phyloP scores from a whole-genome alignment of 2,329 filamentous ascomycete species.

The Huntiella savannae region DNA sequence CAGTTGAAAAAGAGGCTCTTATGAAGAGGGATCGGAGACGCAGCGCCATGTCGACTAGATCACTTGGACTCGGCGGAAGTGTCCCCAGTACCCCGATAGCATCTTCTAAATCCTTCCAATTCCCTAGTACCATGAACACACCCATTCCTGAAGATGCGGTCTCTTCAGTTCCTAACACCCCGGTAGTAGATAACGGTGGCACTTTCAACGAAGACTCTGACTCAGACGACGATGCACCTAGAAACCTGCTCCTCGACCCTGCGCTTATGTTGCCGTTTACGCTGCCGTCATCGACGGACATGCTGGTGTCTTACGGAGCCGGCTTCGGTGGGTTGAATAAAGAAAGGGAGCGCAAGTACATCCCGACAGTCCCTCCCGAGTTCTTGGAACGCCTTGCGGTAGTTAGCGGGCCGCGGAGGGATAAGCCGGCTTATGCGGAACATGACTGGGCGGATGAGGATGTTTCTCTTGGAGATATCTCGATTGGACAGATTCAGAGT shows the following conservation, averaged over 20 bases:
- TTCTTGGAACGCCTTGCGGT: conserved; percentile 71
- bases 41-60: conserved; percentile 26
- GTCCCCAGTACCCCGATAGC: conserved; percentile 25
- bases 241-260: conserved; percentile 67
- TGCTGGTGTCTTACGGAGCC: conserved; percentile 87
- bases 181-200: conserved; percentile 3
- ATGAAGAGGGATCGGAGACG: conserved; percentile 35
- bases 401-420: conserved; percentile 28
- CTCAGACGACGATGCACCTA: conserved; percentile 42
- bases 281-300: conserved; percentile 90
- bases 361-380: conserved; percentile 83
- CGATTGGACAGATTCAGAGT: not conserved
- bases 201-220: conserved; percentile 13
- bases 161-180: conserved; percentile 8
- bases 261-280: conserved; percentile 86
- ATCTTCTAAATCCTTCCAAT: conserved; percentile 22
- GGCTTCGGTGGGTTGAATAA: conserved; percentile 85
- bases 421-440: conserved; percentile 37
- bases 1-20: conserved; percentile 57
- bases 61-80: conserved; percentile 14
- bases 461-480: conserved; percentile 19
- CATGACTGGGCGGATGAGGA: conserved; percentile 51
- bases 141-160: conserved; percentile 13
- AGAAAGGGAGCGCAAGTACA: conserved; percentile 85
- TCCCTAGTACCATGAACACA: conserved; percentile 22